These are phyloP conservation scores for Musa beccarii DNA, from an alignment of 176 grass and related monocot genomes.

Conservation along the genomic window DNA sequence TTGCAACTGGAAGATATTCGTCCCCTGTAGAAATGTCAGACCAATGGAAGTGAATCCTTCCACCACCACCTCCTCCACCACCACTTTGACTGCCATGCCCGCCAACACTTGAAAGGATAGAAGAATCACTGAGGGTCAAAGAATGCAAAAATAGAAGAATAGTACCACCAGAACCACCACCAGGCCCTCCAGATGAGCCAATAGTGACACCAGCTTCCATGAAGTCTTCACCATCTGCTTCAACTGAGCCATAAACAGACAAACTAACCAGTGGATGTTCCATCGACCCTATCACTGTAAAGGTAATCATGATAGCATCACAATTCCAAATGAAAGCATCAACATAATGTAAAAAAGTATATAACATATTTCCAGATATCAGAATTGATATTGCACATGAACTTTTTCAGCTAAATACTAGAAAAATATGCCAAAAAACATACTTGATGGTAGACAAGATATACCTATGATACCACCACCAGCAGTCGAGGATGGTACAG, in stretches of 20 bases:
- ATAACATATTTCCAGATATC: background rate
- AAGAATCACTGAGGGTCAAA: constrained; percentile 52
- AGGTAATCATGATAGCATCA: constrained; percentile 5
- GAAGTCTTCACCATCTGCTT: constrained; percentile 76
- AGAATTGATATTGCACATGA: background rate
- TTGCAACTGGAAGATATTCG: constrained; percentile 87
- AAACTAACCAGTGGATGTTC: constrained; percentile 71
- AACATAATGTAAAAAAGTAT: constrained; percentile 11
- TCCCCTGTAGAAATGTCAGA: constrained; percentile 84
- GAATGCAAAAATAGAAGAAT: constrained; percentile 86
- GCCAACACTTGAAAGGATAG: constrained; percentile 72
- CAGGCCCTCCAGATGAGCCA: constrained; percentile 51
- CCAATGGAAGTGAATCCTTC: constrained; percentile 98
- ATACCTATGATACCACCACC: constrained; percentile 96
- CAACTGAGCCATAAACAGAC: constrained; percentile 60
- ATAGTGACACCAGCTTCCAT: constrained; percentile 19
- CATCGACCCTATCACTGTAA: constrained; percentile 91
- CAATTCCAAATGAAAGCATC: background rate
- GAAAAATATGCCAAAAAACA: background rate
- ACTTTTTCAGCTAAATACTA: background rate
- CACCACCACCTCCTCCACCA: constrained; percentile 77
- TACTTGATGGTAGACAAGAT: background rate
- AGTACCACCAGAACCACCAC: constrained; percentile 94
- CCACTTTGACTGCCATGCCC: constrained; percentile 49
- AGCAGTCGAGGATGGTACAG: constrained; percentile 48